Percentiles rank a stretch among this genome's conserved stretches.
phyloP scores from a whole-genome alignment of 805 yeast species.

The Scheffersomyces stipitis region DNA sequence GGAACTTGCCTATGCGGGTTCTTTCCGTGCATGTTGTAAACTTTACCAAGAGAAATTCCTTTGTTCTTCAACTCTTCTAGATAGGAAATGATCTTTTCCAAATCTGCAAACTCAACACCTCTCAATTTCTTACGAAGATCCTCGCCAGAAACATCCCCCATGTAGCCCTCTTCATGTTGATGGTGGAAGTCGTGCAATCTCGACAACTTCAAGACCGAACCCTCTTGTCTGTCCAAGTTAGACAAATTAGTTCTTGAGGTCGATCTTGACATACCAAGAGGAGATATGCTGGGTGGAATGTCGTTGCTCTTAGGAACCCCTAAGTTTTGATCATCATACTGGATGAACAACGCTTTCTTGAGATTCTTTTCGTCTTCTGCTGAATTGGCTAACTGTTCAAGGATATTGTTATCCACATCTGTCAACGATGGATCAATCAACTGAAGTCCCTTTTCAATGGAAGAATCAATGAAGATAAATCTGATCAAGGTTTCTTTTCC shows the following conservation, averaged over 20 bases:
- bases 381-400: background rate
- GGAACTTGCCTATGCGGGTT: conserved; percentile 3
- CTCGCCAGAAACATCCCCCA: conserved; percentile 34
- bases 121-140: conserved; percentile 35
- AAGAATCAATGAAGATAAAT: conserved; percentile 66
- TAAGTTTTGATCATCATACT: conserved; percentile 3
- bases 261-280: conserved; percentile 15
- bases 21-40: conserved; percentile 11
- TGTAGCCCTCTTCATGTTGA: conserved; percentile 9
- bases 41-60: conserved; percentile 30
- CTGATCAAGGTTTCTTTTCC: conserved; percentile 77
- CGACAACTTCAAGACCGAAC: conserved; percentile 38
- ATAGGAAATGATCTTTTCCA: conserved; percentile 33
- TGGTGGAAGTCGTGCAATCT: conserved; percentile 23
- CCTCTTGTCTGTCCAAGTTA: conserved; percentile 41
- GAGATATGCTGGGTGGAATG: conserved; percentile 9
- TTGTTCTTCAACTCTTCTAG: conserved; percentile 29
- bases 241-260: conserved; percentile 33
- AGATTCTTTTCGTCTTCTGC: conserved; percentile 26
- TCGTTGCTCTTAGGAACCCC: background rate
- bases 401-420: conserved; percentile 10
- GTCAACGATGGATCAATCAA: conserved; percentile 37
- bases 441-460: conserved; percentile 57
- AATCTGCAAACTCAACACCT: conserved; percentile 30
- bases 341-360: conserved; percentile 6